Percentiles rank a stretch among this genome's conserved stretches.
phyloP scores from a whole-genome alignment of 441 rosid genomes.

The Adansonia grandidieri region DNA sequence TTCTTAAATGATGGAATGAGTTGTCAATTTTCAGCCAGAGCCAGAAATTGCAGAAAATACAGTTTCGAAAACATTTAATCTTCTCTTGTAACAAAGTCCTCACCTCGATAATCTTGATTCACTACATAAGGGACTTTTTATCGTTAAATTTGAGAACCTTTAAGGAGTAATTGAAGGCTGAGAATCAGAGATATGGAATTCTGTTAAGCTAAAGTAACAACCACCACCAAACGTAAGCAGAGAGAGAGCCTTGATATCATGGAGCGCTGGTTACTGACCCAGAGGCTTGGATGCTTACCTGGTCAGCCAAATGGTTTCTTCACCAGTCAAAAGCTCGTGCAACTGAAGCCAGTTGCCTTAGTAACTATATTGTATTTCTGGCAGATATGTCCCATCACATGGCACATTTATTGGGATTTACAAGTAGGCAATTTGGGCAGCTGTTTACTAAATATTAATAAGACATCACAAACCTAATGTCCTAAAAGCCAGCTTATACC shows the following conservation, averaged over 20 bases:
- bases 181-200: too few relatives aligned
- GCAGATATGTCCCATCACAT: constrained; percentile 8
- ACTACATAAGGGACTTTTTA: background rate
- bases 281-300: background rate
- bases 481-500: constrained; percentile 8
- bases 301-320: background rate
- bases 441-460: constrained; percentile 13
- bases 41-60: background rate
- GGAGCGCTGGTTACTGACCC: background rate
- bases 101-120: background rate
- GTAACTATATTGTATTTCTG: background rate
- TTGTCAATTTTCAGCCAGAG: background rate
- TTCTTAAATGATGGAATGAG: background rate
- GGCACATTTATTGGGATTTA: constrained; percentile 3
- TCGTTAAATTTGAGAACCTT: too few relatives aligned
- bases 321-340: background rate
- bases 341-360: constrained; percentile 16
- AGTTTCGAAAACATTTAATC: background rate
- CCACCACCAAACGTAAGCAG: too few relatives aligned
- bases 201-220: too few relatives aligned
- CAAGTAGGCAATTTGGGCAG: background rate
- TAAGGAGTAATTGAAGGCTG: too few relatives aligned
- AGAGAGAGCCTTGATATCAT: background rate
- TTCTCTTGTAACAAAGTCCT: background rate
- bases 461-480: background rate